Conservation (phyloP, 306 rosid genomes). For the Malus domestica region DNA sequence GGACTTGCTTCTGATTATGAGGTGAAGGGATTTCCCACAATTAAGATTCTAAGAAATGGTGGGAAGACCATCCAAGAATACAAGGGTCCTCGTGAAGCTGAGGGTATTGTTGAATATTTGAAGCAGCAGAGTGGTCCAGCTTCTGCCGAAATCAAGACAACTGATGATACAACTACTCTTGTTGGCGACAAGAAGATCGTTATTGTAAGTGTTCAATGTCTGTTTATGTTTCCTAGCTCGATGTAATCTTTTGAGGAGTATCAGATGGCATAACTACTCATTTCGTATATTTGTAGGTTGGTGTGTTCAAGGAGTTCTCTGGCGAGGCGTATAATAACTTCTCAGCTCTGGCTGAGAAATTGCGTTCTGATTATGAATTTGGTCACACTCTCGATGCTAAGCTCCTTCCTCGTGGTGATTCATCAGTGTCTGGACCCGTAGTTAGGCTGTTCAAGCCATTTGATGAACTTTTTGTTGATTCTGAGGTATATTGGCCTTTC, state of each 20-base stretch:
- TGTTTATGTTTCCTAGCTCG: not conserved
- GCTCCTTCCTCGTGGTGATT: constrained; percentile 82
- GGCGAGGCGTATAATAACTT: constrained; percentile 76
- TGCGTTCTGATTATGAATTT: constrained; percentile 78
- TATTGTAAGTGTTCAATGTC: constrained; percentile 42
- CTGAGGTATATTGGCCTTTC: constrained; percentile 39
- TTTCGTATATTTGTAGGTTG: constrained; percentile 47
- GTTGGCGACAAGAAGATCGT: constrained; percentile 55
- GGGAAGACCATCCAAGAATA: constrained; percentile 72
- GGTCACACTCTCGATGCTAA: constrained; percentile 81
- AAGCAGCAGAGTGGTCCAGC: constrained; percentile 89
- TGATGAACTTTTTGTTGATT: constrained; percentile 79
- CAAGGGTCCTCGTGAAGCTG: constrained; percentile 90
- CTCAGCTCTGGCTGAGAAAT: constrained; percentile 55
- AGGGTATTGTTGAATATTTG: constrained; percentile 73
- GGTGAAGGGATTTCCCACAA: constrained; percentile 68
- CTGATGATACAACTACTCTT: constrained; percentile 49
- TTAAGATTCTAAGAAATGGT: constrained; percentile 77
- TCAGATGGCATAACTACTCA: not conserved
- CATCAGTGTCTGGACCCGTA: constrained; percentile 63
- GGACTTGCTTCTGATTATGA: constrained; percentile 52
- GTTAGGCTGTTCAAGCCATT: constrained; percentile 90
- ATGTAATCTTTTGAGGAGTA: not conserved
- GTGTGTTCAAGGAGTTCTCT: constrained; percentile 66
- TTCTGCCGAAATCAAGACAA: constrained; percentile 60